Evolutionary conservation across 2,329 filamentous ascomycete species (phyloP), one percentile per base, ranked within the genome.

Genomic region (Aphanocladium album): DNA sequence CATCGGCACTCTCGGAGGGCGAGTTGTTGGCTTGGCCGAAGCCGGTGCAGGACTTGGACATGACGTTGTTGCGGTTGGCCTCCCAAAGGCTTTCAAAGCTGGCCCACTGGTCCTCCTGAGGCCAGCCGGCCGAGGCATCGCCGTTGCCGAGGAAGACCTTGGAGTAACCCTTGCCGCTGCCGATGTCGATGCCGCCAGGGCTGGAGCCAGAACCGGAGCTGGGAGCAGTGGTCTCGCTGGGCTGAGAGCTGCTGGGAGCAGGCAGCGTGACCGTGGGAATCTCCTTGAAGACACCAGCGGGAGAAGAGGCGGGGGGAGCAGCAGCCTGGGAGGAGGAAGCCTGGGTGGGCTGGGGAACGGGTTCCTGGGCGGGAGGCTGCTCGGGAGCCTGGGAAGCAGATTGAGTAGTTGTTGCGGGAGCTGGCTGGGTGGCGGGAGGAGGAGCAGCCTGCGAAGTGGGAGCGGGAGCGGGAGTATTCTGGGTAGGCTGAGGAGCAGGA

Each of bases 61-160:
- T 67, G 39, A 64, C 19, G 45, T 62, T 59, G 57, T 66, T 61
- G 61, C 63, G 62, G 63, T 67, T 66, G 60, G 46, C 46, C 12
- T n/a, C 27, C 25, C 57, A 71, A 68, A 71, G 67, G 35, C 64
- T 62, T 23, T 65, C 57, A 43, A 69, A 71, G 39, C 63, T 67
- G 3, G 69, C 63, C 71, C 72, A 74, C 35, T 64, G 50, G 52
- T 60, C 45, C 30, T 63, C 51, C 3, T 62, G 43, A 5, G 72
- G 72, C 72, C 72, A 74, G 35, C 70, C 71, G 12, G 65, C 67
- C 2, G 62, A 62, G 43, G 64, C 55, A 23, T 64, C 67, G 27
- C 72, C 72, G 23, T 68, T 66, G 14, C 70, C 71, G n/a, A 61
- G 63, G 58, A 72, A 72, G 55, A 46, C 33, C 47, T 61, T 61